Evolutionary conservation across 176 grass and related monocot species (phyloP).

Genomic region (Aechmea fasciata): DNA sequence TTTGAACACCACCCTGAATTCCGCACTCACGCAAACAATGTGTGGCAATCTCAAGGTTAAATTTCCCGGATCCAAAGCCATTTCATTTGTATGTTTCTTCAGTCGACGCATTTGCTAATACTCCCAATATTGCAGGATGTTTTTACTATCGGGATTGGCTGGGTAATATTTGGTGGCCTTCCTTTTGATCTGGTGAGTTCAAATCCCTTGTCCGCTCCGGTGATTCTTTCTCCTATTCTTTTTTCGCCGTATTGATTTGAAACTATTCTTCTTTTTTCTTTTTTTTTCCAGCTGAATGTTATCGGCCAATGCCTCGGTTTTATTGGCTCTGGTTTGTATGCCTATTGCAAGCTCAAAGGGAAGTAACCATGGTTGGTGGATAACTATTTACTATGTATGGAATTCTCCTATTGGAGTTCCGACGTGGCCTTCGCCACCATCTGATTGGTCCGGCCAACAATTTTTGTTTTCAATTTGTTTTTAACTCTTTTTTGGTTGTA

Average conservation of each 20-base stretch:
- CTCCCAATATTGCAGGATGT: conserved; percentile 49
- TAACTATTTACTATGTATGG: neutral
- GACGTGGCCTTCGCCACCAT: neutral
- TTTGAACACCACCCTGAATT: conserved; percentile 94
- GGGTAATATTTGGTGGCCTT: conserved; percentile 86
- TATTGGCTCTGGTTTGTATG: conserved; percentile 79
- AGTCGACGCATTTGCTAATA: neutral
- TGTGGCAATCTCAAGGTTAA: conserved; percentile 98
- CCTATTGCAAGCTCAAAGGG: conserved; percentile 91
- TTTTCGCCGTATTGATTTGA: conserved; percentile 7
- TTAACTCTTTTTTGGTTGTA: conserved; percentile 1
- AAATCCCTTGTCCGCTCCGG: neutral
- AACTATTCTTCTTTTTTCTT: conserved; percentile 2
- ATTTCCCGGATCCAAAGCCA: neutral
- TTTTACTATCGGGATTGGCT: conserved; percentile 91
- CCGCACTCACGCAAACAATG: conserved; percentile 93
- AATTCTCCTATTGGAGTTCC: conserved; percentile 8
- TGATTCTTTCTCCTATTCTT: neutral
- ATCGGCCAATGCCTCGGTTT: conserved; percentile 90
- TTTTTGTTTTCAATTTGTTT: conserved; percentile 8
- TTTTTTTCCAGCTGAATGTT: conserved; percentile 62
- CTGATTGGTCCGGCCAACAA: conserved; percentile 3
- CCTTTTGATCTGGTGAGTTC: conserved; percentile 86
- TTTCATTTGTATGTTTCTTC: conserved; percentile 16
- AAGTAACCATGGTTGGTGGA: conserved; percentile 33